phyloP scores from a whole-genome alignment of 2,329 filamentous ascomycete species.

The Aspergillus fructus region DNA sequence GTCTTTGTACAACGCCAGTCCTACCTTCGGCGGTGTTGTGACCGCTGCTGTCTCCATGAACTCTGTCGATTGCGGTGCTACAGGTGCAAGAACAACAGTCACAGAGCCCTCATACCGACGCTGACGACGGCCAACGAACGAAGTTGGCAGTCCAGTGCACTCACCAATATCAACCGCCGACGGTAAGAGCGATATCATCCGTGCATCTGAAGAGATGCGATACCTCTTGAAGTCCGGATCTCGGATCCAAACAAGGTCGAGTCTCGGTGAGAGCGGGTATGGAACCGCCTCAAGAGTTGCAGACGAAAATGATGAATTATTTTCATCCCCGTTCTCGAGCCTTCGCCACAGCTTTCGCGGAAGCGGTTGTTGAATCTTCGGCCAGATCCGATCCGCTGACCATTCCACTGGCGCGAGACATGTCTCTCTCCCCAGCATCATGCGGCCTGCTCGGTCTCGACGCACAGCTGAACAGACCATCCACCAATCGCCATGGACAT shows the following conservation, averaged over 20 bases:
- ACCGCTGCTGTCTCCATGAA: no score
- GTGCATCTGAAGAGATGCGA: neutral
- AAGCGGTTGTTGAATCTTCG: neutral
- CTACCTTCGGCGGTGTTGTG: no score
- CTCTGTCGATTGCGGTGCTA: no score
- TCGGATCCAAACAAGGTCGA: neutral
- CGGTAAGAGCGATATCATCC: neutral
- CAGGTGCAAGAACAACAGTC: neutral
- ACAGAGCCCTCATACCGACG: neutral
- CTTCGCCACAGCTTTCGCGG: neutral
- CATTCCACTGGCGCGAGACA: neutral
- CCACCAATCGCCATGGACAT: neutral
- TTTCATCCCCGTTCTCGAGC: no score
- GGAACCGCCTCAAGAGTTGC: neutral
- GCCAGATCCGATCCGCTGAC: neutral
- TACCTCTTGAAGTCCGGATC: neutral
- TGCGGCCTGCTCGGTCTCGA: neutral
- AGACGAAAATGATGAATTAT: no score
- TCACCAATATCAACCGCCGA: neutral
- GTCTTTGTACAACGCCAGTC: constrained; percentile 1
- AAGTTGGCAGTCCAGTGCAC: neutral
- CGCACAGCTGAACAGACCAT: neutral
- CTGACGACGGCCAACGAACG: constrained; percentile 1
- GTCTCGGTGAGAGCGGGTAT: neutral
- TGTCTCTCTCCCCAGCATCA: neutral